Percentiles rank a stretch among this genome's conserved stretches.
These are phyloP conservation scores for Nidularia pulvinata DNA, from an alignment of 768 basidiomycete species.

Conservation along the genomic window DNA sequence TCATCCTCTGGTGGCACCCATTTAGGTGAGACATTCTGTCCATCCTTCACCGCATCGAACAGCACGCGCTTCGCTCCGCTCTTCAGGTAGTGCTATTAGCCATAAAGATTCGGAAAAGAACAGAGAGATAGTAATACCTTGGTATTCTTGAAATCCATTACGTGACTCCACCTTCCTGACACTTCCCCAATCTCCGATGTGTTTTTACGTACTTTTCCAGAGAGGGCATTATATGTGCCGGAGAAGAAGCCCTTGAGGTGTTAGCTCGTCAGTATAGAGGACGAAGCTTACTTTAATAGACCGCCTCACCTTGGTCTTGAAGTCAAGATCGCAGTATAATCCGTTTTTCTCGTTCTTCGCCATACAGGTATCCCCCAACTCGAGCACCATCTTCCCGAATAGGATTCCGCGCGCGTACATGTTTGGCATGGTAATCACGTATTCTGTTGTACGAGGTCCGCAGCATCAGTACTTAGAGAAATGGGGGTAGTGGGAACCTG, in stretches of 20 bases:
- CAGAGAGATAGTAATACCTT: conserved; percentile 43
- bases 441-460: conserved; percentile 51
- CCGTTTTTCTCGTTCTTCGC: conserved; percentile 83
- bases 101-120: background rate
- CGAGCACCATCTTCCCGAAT: conserved; percentile 94
- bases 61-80: conserved; percentile 70
- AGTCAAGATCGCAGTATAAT: conserved; percentile 83
- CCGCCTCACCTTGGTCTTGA: conserved; percentile 95
- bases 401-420: conserved; percentile 92
- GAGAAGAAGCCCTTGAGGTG: conserved; percentile 95
- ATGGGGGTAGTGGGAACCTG: conserved; percentile 2
- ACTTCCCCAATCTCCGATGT: conserved; percentile 79
- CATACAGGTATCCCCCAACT: conserved; percentile 87
- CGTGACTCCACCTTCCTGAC: conserved; percentile 86
- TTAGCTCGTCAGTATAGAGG: too few species aligned
- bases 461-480: background rate
- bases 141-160: conserved; percentile 80
- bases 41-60: conserved; percentile 84
- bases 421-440: conserved; percentile 95
- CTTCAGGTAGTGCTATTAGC: conserved; percentile 28
- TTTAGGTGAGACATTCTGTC: conserved; percentile 74
- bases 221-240: conserved; percentile 91
- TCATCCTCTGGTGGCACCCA: conserved; percentile 83
- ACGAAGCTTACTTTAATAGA: too few species aligned
- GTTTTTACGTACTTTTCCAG: conserved; percentile 73